Evolutionary conservation across 306 rosid species (phyloP).

Genomic region (Ammopiptanthus mongolicus): DNA sequence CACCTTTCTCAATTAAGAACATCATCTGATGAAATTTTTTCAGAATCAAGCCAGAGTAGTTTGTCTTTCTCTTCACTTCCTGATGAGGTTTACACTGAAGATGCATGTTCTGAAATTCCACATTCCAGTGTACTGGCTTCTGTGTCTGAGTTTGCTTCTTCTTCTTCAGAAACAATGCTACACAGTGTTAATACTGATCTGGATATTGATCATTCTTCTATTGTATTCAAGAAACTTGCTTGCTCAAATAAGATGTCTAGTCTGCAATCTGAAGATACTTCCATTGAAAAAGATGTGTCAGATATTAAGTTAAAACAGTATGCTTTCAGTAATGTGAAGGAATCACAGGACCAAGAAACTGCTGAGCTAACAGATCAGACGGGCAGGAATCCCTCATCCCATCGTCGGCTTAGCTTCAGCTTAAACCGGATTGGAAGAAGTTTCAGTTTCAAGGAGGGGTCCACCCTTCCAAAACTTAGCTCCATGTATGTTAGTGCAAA

Average conservation of each 20-base stretch:
- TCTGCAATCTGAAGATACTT: constrained; percentile 26
- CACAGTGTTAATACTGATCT: constrained; percentile 19
- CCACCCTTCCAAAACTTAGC: constrained; percentile 46
- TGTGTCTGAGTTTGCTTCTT: constrained; percentile 19
- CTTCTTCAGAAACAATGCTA: constrained; percentile 24
- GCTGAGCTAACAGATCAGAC: constrained; percentile 33
- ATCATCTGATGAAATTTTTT: constrained; percentile 32
- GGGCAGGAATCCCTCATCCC: constrained; percentile 46
- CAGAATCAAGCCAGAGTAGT: constrained; percentile 40
- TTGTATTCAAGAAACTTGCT: constrained; percentile 19
- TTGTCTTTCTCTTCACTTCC: constrained; percentile 46
- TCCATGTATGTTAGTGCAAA: constrained; percentile 46
- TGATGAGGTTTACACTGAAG: constrained; percentile 34
- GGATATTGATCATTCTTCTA: constrained; percentile 32
- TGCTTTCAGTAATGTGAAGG: constrained; percentile 23
- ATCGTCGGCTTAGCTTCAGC: constrained; percentile 63
- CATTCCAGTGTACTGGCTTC: constrained; percentile 42
- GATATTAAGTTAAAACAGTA: constrained; percentile 26
- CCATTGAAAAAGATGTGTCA: constrained; percentile 16
- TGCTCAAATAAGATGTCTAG: constrained; percentile 29
- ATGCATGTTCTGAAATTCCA: constrained; percentile 41
- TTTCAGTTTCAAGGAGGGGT: constrained; percentile 75
- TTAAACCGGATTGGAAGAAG: constrained; percentile 71
- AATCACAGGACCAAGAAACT: constrained; percentile 36
- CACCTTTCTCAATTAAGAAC: constrained; percentile 30